These are phyloP conservation scores for Penicillium argentinense DNA, from an alignment of 495 filamentous ascomycete genomes.

Conservation along the genomic window DNA sequence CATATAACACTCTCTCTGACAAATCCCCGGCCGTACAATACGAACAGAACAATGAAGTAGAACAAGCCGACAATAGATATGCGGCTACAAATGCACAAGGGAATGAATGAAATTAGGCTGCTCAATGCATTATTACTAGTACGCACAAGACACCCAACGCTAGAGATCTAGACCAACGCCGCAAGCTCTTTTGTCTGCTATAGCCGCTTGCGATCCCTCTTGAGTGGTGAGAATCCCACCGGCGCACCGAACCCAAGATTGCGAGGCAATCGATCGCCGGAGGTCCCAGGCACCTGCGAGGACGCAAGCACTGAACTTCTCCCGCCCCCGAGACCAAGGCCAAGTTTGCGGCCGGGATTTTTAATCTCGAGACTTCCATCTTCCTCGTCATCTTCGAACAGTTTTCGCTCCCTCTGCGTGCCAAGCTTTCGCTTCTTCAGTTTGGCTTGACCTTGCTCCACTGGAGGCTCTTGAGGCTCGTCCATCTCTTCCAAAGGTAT, in stretches of 20 bases:
- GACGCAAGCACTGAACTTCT: constrained; percentile 18
- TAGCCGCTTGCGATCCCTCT: constrained; percentile 65
- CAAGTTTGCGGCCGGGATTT: constrained; percentile 34
- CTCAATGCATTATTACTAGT: too few species aligned
- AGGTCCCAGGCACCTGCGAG: constrained; percentile 18
- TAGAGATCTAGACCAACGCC: too few species aligned
- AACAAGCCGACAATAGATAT: too few species aligned
- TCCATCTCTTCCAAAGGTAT: constrained; percentile 4
- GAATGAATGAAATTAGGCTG: too few species aligned
- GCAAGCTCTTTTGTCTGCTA: too few species aligned
- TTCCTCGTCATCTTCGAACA: constrained; percentile 76
- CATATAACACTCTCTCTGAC: too few species aligned
- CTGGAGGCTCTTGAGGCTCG: background rate
- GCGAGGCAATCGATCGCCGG: constrained; percentile 13
- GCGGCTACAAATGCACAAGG: too few species aligned
- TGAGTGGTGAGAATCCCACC: constrained; percentile 73
- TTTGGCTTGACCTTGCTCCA: constrained; percentile 50
- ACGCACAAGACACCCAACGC: too few species aligned
- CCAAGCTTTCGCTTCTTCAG: constrained; percentile 77
- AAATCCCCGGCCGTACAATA: too few species aligned
- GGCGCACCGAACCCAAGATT: constrained; percentile 33
- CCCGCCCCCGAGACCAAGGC: constrained; percentile 19
- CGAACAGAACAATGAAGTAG: too few species aligned
- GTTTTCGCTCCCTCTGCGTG: constrained; percentile 56
- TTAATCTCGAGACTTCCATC: constrained; percentile 24